These are phyloP conservation scores for Suillus weaverae DNA, from an alignment of 768 basidiomycete species.

Conservation along the genomic window DNA sequence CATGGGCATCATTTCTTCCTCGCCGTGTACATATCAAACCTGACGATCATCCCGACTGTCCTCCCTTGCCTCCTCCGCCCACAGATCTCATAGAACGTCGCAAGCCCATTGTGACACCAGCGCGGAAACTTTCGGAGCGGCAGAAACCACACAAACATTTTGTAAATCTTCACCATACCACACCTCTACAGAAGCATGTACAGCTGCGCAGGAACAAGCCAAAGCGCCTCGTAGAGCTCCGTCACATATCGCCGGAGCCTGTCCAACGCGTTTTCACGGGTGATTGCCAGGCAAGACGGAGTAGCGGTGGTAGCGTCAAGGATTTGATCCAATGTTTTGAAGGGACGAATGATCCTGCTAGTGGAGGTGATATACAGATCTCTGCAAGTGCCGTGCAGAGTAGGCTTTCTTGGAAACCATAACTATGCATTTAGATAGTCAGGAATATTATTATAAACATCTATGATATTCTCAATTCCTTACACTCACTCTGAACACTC, in stretches of 20 bases:
- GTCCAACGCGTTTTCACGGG: conserved; percentile 28
- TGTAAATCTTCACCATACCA: conserved; percentile 59
- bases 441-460: not conserved
- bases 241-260: conserved; percentile 40
- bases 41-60: conserved; percentile 46
- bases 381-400: not conserved
- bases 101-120: conserved; percentile 61
- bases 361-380: not conserved
- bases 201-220: conserved; percentile 46
- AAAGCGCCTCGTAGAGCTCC: conserved; percentile 54
- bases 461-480: not conserved
- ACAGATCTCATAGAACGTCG: conserved; percentile 40
- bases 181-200: conserved; percentile 37
- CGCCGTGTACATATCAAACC: conserved; percentile 18
- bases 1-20: conserved; percentile 39
- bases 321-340: conserved; percentile 71
- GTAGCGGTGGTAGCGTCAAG: conserved; percentile 70
- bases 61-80: conserved; percentile 42
- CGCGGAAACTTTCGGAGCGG: conserved; percentile 47
- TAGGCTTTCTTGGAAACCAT: not conserved
- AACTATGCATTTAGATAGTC: not conserved
- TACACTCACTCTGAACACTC: not conserved
- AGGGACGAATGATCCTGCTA: conserved; percentile 33
- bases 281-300: conserved; percentile 46
- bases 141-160: conserved; percentile 60